These are phyloP conservation scores for Chytriomyces sp. DNA, from an alignment of 192 early-diverging fungal species.

Conservation along the genomic window DNA sequence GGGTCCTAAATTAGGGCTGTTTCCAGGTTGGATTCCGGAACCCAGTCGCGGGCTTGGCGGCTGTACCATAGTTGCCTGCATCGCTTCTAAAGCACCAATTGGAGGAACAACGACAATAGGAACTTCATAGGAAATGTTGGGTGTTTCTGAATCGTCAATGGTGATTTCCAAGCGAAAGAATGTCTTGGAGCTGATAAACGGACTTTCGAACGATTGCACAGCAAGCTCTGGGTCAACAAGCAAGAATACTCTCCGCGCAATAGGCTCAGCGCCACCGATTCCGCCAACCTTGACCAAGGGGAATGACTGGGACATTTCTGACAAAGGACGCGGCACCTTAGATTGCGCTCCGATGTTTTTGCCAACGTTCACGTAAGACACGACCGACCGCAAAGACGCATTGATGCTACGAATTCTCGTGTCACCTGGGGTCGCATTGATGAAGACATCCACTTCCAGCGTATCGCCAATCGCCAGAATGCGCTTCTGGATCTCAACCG, in stretches of 20 bases:
- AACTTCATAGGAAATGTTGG: constrained; percentile 21
- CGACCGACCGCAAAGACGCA: constrained; percentile 17
- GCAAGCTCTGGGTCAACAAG: constrained; percentile 15
- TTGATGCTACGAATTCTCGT: constrained; percentile 17
- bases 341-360: neutral
- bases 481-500: constrained; percentile 10
- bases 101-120: neutral
- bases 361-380: neutral
- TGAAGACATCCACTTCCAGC: constrained; percentile 22
- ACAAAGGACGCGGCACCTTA: constrained; percentile 2
- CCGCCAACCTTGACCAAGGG: constrained; percentile 3
- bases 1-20: neutral
- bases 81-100: neutral
- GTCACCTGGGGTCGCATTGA: constrained; percentile 9
- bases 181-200: constrained; percentile 13
- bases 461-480: constrained; percentile 14
- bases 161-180: constrained; percentile 12
- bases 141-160: constrained; percentile 23
- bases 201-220: neutral
- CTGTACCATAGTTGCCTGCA: too few relatives aligned
- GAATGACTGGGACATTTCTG: constrained; percentile 3
- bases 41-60: neutral
- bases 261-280: neutral
- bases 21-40: neutral
- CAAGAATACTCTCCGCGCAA: neutral